phyloP scores from a whole-genome alignment of 192 early-diverging fungal genomes.

The Backusella liffmaniae region DNA sequence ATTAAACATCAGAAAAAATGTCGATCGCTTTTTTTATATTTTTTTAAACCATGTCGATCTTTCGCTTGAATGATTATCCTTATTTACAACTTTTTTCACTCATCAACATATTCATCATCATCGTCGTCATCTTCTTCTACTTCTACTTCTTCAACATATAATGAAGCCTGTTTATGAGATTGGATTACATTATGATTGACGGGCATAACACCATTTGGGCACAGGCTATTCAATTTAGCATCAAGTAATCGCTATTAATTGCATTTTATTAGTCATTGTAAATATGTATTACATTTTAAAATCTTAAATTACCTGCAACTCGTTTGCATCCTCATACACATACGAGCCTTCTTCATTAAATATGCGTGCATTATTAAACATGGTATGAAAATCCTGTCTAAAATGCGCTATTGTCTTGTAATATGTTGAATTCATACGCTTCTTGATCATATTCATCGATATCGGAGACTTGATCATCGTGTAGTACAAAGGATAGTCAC shows the following conservation, averaged over 20 bases:
- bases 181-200: background rate
- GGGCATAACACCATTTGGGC: conserved; percentile 8
- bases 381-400: conserved; percentile 80
- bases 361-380: conserved; percentile 90
- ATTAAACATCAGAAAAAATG: background rate
- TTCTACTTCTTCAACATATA: background rate
- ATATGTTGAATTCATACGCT: conserved; percentile 64
- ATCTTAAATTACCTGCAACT: conserved; percentile 44
- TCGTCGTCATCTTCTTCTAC: background rate
- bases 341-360: conserved; percentile 90
- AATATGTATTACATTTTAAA: background rate
- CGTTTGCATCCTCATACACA: conserved; percentile 84
- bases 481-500: conserved; percentile 89
- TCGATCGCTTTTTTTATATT: conserved; percentile 11
- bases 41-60: conserved; percentile 15
- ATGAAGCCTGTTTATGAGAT: background rate
- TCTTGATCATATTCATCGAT: conserved; percentile 84
- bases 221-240: background rate
- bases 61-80: background rate
- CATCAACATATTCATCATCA: background rate
- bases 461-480: conserved; percentile 84
- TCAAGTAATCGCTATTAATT: conserved; percentile 17
- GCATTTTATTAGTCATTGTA: background rate
- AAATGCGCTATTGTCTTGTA: conserved; percentile 71
- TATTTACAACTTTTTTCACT: background rate